Base-by-base conservation (phyloP, 208 protist genomes). In the Trypanosoma boissoni region DNA sequence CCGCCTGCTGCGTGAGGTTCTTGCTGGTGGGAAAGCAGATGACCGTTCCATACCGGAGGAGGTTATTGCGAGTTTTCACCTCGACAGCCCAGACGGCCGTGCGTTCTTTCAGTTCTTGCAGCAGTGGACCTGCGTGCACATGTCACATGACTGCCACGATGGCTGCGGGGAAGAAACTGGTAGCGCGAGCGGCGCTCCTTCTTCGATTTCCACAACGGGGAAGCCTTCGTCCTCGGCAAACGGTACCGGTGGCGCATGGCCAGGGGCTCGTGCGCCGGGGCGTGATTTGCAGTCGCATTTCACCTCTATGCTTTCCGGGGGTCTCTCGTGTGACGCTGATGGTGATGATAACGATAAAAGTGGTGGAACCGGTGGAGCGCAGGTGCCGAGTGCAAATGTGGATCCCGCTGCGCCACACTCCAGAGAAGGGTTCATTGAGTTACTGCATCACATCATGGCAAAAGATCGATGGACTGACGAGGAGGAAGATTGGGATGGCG, bases 31-130 rank as follows among this genome's bases (percentile, higher is more conserved):
- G 34, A 36, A 29, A 27, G 32, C 14, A 12, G 58, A 57, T 48
- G 58, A 57, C 0, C 28, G 28, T 0, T 36, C 5, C 20, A 64
- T 50, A 26, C 16, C 51, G 39, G 51, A 66, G 37, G 48, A 56
- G 20, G 18, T 52, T 37, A 10, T 41, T 20, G 27, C 50, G 12
- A 39, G 50, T 23, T 45, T 53, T 44, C 28, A 39, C 8, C 34
- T 39, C 34, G 34, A 39, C 34, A 39, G 34, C 34, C 34, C 28
- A 3, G 42, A 58, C 21, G 43, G 51, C 37, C 48, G 39, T 32
- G 39, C 43, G 1, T 37, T 58, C 57, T 16, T 51, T 50, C 51
- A 66, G 41, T 20, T 66, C 8, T 12, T 58, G 43, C 60, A 66
- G 29, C 60, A 64, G 34, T 56, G 26, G 34, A 56, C 37, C 31